Percentiles rank a stretch among this genome's conserved stretches.
Evolutionary conservation across 2,329 filamentous ascomycete species (phyloP).

Genomic region (Penicillium paneum): DNA sequence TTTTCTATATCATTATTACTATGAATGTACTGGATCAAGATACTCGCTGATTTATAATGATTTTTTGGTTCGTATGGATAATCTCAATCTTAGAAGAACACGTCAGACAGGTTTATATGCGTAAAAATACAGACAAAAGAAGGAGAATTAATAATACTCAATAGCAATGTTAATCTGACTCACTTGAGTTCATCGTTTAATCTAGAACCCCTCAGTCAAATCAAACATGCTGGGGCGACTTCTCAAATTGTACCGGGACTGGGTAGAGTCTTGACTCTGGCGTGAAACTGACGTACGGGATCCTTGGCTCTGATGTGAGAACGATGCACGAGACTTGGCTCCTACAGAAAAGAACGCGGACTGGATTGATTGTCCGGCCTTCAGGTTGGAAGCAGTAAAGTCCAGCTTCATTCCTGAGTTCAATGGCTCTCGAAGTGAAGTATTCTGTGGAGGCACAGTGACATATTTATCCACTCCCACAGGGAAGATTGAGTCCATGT

Average conservation of each 20-base stretch:
- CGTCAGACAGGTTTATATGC: neutral
- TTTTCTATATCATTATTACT: neutral
- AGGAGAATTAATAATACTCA: neutral
- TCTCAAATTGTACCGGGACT: neutral
- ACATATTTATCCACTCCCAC: neutral
- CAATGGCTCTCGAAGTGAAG: neutral
- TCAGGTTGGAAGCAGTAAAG: neutral
- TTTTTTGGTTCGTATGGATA: no score
- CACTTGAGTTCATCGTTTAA: neutral
- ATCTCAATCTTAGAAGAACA: neutral
- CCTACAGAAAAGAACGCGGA: no score
- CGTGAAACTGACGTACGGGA: neutral
- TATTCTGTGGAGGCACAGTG: neutral
- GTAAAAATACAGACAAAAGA: neutral
- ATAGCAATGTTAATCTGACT: neutral
- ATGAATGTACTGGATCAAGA: neutral
- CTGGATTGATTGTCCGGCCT: neutral
- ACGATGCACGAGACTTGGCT: no score
- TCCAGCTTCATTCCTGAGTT: no score
- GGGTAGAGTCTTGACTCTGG: neutral
- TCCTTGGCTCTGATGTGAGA: neutral
- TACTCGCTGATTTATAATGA: neutral
- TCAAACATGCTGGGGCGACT: neutral
- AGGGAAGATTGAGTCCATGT: neutral
- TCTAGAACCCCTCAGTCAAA: neutral